A percentile compares a stretch with the other conserved stretches of the same genome.
Conservation (phyloP, 352 stramenopile species). For the Phytopythium vexans region DNA sequence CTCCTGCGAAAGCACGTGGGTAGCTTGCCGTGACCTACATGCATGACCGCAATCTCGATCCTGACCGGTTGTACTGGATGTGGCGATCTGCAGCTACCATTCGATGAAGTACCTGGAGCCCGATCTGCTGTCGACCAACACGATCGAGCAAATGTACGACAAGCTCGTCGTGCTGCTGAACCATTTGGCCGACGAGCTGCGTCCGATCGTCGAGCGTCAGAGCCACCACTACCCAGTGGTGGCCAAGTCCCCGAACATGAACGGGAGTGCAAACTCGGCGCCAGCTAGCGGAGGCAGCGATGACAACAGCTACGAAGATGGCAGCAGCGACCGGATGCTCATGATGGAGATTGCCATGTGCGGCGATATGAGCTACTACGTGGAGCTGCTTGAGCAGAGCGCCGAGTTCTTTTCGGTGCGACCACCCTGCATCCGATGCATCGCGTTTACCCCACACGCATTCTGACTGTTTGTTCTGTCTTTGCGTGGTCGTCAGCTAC, state of each 20-base stretch:
- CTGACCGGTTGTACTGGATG: not conserved
- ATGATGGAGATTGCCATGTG: conserved; percentile 37
- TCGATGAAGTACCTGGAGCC: conserved; percentile 68
- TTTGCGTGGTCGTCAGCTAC: conserved; percentile 34
- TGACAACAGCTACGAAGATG: conserved; percentile 11
- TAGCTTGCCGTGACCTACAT: not conserved
- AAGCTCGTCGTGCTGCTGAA: conserved; percentile 61
- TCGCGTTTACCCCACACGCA: not conserved
- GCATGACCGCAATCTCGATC: not conserved
- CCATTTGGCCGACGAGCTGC: conserved; percentile 51
- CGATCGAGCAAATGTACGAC: conserved; percentile 60
- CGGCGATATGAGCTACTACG: conserved; percentile 73
- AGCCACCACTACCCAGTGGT: conserved; percentile 25
- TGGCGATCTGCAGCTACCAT: conserved; percentile 33
- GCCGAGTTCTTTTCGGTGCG: conserved; percentile 76
- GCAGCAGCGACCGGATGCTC: conserved; percentile 16
- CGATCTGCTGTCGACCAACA: conserved; percentile 42
- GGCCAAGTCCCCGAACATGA: conserved; percentile 12
- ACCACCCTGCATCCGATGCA: not conserved
- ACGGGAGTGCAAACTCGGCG: conserved; percentile 4
- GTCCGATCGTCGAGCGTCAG: conserved; percentile 36
- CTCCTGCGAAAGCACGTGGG: conserved; percentile 69
- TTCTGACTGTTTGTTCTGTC: not conserved
- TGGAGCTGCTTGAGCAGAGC: conserved; percentile 65
- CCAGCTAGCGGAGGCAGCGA: conserved; percentile 8